Evolutionary conservation across 768 basidiomycete genomes (phyloP).

Genomic region (Collybia sp.): DNA sequence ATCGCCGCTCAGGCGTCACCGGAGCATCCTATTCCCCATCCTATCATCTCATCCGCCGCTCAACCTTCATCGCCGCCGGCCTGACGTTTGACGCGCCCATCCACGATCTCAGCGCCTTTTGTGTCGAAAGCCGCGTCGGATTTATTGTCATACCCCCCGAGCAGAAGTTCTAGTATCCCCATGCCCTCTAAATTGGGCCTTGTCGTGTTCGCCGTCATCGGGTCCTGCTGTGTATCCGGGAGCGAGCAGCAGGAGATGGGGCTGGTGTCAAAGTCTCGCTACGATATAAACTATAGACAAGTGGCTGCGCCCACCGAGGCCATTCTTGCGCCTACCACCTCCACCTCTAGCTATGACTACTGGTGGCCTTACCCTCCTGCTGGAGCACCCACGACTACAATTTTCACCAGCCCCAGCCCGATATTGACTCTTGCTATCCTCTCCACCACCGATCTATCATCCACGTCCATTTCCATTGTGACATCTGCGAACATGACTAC

Average conservation of each 20-base stretch:
- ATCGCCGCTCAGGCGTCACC: constrained; percentile 65
- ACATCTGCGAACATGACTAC: constrained; percentile 5
- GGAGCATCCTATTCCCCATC: constrained; percentile 70
- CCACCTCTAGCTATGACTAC: constrained; percentile 17
- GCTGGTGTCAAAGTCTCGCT: constrained; percentile 1
- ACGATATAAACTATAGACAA: constrained; percentile 10
- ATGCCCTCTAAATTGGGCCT: constrained; percentile 5
- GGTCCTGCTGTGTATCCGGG: background rate
- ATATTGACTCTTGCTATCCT: background rate
- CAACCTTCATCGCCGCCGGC: constrained; percentile 77
- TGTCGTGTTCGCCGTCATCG: constrained; percentile 5
- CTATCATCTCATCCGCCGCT: constrained; percentile 67
- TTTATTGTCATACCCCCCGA: constrained; percentile 43
- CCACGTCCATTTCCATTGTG: constrained; percentile 7
- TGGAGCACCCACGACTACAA: constrained; percentile 7
- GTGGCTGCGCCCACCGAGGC: background rate
- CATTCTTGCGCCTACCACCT: background rate
- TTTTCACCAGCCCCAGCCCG: background rate
- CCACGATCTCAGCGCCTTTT: constrained; percentile 57
- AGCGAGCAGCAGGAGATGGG: background rate
- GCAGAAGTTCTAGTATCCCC: constrained; percentile 20
- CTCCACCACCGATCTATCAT: constrained; percentile 3
- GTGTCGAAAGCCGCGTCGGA: constrained; percentile 53
- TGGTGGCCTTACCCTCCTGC: constrained; percentile 34
- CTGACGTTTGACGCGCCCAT: constrained; percentile 59